Evolutionary conservation across 495 filamentous ascomycete species (phyloP).

Genomic region (Talaromyces borbonicus): DNA sequence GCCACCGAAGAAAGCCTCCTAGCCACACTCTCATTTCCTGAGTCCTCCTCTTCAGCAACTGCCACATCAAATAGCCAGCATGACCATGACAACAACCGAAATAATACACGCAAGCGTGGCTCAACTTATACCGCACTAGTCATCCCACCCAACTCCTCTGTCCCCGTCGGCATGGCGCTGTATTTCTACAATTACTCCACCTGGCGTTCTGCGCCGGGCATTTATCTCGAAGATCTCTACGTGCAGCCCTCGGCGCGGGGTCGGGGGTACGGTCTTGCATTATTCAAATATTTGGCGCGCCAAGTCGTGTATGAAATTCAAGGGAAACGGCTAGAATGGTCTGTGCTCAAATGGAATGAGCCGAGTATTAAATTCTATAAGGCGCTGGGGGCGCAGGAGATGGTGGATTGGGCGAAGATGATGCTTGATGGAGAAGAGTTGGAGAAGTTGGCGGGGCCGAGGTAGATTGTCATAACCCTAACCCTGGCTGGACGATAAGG

Average conservation of each 20-base stretch:
- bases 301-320: conserved; percentile 56
- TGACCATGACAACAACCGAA: no score
- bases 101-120: conserved; percentile 24
- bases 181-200: conserved; percentile 73
- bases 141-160: conserved; percentile 21
- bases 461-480: no score
- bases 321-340: conserved; percentile 82
- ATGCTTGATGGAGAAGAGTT: conserved; percentile 70
- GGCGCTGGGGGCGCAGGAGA: conserved; percentile 63
- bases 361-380: conserved; percentile 80
- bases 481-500: no score
- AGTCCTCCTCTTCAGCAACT: neutral
- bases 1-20: conserved; percentile 68
- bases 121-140: conserved; percentile 35
- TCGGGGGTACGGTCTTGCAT: conserved; percentile 65
- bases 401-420: conserved; percentile 89
- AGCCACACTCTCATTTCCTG: conserved; percentile 68
- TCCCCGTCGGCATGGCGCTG: conserved; percentile 49
- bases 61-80: no score
- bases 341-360: conserved; percentile 83
- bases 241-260: conserved; percentile 61
- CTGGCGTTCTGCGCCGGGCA: conserved; percentile 76
- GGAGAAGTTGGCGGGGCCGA: conserved; percentile 46
- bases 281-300: conserved; percentile 68
- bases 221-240: conserved; percentile 92